These are phyloP conservation scores for Mediolabrus comicus DNA, from an alignment of 108 stramenopile species.

Conservation along the genomic window DNA sequence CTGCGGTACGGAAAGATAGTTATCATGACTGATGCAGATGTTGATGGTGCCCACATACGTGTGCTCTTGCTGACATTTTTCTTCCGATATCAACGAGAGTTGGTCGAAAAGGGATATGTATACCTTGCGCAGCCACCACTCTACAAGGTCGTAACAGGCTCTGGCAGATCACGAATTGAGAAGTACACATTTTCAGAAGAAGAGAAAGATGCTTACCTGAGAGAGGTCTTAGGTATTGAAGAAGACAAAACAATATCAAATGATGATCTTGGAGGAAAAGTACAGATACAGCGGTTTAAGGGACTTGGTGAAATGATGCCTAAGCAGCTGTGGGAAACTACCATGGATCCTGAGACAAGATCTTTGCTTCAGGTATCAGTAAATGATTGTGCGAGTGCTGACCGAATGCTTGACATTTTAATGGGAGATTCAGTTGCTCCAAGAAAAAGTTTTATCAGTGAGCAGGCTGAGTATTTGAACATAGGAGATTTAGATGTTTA, in stretches of 20 bases:
- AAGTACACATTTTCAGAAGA: conserved; percentile 73
- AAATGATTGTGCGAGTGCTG: conserved; percentile 85
- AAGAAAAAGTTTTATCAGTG: conserved; percentile 82
- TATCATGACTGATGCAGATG: conserved; percentile 98
- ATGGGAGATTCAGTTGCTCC: conserved; percentile 93
- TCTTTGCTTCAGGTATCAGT: conserved; percentile 84
- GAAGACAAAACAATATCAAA: conserved; percentile 33
- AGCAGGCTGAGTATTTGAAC: conserved; percentile 70
- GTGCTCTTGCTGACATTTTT: conserved; percentile 94
- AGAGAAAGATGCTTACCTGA: conserved; percentile 55
- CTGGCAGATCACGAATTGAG: conserved; percentile 50
- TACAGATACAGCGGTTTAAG: conserved; percentile 80
- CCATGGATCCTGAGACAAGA: conserved; percentile 89
- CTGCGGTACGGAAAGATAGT: conserved; percentile 88
- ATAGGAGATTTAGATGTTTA: conserved; percentile 88
- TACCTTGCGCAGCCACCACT: conserved; percentile 95
- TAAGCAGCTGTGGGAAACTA: conserved; percentile 92
- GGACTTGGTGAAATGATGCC: conserved; percentile 98
- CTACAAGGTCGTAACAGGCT: conserved; percentile 86
- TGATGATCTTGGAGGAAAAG: conserved; percentile 56
- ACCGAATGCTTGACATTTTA: conserved; percentile 78
- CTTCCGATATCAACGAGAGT: conserved; percentile 89
- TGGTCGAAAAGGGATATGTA: conserved; percentile 88
- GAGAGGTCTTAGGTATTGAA: conserved; percentile 42
- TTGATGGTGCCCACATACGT: conserved; percentile 96